These are phyloP conservation scores for Myxozyma nipponensis DNA, from an alignment of 805 yeast species.

Conservation along the genomic window DNA sequence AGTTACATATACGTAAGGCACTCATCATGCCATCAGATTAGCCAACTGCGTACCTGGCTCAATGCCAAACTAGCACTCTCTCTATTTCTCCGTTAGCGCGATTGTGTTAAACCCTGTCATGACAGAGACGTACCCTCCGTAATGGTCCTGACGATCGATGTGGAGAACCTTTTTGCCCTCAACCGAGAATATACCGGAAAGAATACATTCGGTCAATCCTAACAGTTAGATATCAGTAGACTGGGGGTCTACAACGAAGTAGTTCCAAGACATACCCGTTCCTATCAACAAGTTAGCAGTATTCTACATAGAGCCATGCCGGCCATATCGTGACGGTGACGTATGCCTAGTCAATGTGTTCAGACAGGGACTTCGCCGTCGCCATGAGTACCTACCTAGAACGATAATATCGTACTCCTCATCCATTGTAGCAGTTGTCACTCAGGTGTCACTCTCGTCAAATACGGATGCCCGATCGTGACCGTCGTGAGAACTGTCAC, in stretches of 20 bases:
- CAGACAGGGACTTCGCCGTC: too few relatives aligned
- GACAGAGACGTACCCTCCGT: conserved; percentile 59
- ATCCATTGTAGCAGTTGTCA: conserved; percentile 54
- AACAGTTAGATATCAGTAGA: conserved; percentile 26
- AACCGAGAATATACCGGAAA: conserved; percentile 91
- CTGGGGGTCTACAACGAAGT: background rate
- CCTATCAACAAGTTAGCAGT: conserved; percentile 28
- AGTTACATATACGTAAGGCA: background rate
- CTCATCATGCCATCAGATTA: too few relatives aligned
- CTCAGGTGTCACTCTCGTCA: too few relatives aligned
- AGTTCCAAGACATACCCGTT: conserved; percentile 34
- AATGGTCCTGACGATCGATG: conserved; percentile 93
- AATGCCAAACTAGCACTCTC: conserved; percentile 82
- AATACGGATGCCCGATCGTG: too few relatives aligned
- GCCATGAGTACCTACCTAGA: conserved; percentile 70
- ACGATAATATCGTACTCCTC: conserved; percentile 96
- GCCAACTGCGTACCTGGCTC: conserved; percentile 42
- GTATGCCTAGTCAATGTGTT: too few relatives aligned
- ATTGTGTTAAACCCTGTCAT: too few relatives aligned
- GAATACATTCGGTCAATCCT: conserved; percentile 95
- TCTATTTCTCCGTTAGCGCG: too few relatives aligned
- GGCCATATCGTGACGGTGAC: too few relatives aligned
- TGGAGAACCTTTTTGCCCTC: conserved; percentile 97
- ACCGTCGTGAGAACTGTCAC: too few relatives aligned
- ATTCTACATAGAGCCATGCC: background rate